These are phyloP conservation scores for Mycena leptocephala DNA, from an alignment of 768 basidiomycete genomes.

Conservation along the genomic window DNA sequence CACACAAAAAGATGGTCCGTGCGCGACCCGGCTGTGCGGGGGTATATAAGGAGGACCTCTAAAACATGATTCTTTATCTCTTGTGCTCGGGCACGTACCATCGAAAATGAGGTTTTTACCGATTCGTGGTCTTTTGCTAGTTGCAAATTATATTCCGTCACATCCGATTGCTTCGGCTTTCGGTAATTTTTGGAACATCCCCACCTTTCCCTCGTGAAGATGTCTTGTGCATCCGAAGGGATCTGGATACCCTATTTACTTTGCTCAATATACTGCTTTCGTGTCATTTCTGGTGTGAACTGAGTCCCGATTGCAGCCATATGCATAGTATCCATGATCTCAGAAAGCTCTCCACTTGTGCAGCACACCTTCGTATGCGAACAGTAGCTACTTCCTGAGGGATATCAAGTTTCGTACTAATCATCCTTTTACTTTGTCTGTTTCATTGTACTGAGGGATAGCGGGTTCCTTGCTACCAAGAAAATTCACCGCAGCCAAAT, in stretches of 20 bases:
- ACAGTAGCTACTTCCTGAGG: too few relatives aligned
- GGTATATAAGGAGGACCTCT: constrained; percentile 32
- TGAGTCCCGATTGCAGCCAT: too few relatives aligned
- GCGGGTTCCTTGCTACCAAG: too few relatives aligned
- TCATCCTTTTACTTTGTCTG: too few relatives aligned
- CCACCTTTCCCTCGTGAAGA: constrained; percentile 49
- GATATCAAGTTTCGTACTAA: too few relatives aligned
- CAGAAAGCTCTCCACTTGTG: too few relatives aligned
- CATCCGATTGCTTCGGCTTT: constrained; percentile 91
- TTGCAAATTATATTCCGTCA: constrained; percentile 99
- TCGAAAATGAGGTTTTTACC: constrained; percentile 97
- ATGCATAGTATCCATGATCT: too few relatives aligned
- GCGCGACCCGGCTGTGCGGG: background rate
- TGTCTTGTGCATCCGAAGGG: constrained; percentile 22
- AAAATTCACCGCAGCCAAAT: too few relatives aligned
- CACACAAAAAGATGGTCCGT: constrained; percentile 23
- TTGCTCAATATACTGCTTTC: too few relatives aligned
- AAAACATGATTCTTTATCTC: constrained; percentile 79
- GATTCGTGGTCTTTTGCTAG: constrained; percentile 97
- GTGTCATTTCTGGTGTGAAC: too few relatives aligned
- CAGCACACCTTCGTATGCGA: too few relatives aligned
- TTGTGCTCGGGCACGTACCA: constrained; percentile 97
- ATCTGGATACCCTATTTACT: background rate
- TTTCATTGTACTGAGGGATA: too few relatives aligned
- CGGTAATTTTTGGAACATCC: constrained; percentile 92